Conservation (phyloP, 2,329 filamentous ascomycete genomes). For the Trichoderma sp. region DNA sequence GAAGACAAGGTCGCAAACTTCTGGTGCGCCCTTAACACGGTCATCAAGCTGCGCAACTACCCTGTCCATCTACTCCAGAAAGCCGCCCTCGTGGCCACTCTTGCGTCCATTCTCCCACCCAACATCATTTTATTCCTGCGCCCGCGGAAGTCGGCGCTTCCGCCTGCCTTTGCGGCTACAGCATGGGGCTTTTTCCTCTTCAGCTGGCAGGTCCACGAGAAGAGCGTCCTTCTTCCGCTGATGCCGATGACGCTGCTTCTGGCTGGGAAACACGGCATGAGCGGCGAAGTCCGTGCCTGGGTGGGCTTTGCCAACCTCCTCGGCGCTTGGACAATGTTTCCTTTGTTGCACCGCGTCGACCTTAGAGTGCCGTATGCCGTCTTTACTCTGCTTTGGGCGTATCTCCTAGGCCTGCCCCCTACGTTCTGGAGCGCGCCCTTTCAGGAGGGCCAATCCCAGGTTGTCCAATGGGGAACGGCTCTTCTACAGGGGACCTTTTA, state of each 20-base stretch:
- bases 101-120: slow-evolving; percentile 74
- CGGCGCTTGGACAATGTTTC: slow-evolving; percentile 91
- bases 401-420: slow-evolving; percentile 84
- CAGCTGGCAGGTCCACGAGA: slow-evolving; percentile 98
- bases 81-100: slow-evolving; percentile 72
- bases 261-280: slow-evolving; percentile 74
- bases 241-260: slow-evolving; percentile 91
- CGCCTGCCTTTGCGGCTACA: slow-evolving; percentile 77
- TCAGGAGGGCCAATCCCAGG: slow-evolving; percentile 46
- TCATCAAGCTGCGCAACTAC: slow-evolving; percentile 82
- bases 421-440: slow-evolving; percentile 71
- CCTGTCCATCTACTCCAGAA: slow-evolving; percentile 72
- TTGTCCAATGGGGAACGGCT: slow-evolving; percentile 57
- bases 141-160: slow-evolving; percentile 75
- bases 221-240: slow-evolving; percentile 89
- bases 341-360: slow-evolving; percentile 82
- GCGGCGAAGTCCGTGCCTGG: slow-evolving; percentile 79
- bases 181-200: slow-evolving; percentile 98
- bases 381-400: slow-evolving; percentile 85
- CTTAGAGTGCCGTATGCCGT: slow-evolving; percentile 83
- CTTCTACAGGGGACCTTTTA: slow-evolving; percentile 79
- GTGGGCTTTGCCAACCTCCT: slow-evolving; percentile 94
- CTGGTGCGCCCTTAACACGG: slow-evolving; percentile 90
- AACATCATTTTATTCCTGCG: slow-evolving; percentile 78
- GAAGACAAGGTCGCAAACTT: slow-evolving; percentile 99